Evolutionary conservation across 805 yeast species (phyloP).

Genomic region (Isabelozyma rhagii): DNA sequence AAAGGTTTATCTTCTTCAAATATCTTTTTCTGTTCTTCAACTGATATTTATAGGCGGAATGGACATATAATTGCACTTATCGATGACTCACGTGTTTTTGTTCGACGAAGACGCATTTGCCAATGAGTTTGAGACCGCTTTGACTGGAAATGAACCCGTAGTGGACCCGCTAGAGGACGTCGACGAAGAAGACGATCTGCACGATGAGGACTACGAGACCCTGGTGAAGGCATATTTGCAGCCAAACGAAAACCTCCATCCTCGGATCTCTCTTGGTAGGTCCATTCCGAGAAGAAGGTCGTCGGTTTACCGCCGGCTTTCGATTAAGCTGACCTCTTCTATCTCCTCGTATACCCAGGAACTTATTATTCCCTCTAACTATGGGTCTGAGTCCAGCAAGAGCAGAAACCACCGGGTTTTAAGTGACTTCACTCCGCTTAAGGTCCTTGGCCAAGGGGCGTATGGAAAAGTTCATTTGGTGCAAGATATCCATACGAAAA

Average conservation of each 20-base stretch:
- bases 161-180: slow-evolving; percentile 2
- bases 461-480: slow-evolving; percentile 85
- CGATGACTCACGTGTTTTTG: slow-evolving; percentile 6
- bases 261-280: neutral
- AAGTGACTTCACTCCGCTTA: slow-evolving; percentile 69
- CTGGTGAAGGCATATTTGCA: neutral
- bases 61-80: neutral
- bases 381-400: slow-evolving; percentile 1
- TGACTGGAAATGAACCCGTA: neutral
- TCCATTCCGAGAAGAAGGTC: slow-evolving; percentile 7
- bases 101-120: slow-evolving; percentile 13
- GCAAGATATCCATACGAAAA: slow-evolving; percentile 57
- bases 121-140: neutral
- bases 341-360: slow-evolving; percentile 4
- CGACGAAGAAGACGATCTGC: neutral
- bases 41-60: neutral
- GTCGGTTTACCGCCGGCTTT: slow-evolving; percentile 12
- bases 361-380: slow-evolving; percentile 8
- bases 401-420: neutral
- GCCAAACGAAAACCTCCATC: neutral
- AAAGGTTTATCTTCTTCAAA: no score
- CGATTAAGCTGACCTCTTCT: slow-evolving; percentile 6
- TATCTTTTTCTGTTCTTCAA: no score
- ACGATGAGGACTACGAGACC: neutral
- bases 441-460: slow-evolving; percentile 83